Base-by-base conservation (phyloP, 345 rosid species). In the Luvunga scandens region DNA sequence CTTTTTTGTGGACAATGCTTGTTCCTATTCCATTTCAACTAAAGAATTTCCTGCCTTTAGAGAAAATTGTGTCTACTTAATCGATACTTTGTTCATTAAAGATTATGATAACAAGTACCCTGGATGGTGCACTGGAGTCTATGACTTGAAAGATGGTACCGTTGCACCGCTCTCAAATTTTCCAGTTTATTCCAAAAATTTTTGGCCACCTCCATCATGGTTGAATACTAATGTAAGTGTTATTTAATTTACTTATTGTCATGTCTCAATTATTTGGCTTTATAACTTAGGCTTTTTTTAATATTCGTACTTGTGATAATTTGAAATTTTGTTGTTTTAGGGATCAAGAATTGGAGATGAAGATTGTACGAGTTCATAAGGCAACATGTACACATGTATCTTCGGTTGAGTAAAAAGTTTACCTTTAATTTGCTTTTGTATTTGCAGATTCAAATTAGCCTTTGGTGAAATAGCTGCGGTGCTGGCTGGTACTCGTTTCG, bases 101-200 rank as follows among this genome's bases (percentile, higher is more conserved):
- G 36, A 38, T 66, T 39, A 13, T 63, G 33, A 12, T 68, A 28
- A 68, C 21, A 68, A 68, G 25, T 68, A 38, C 9, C 55, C 74
- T 1, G 74, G 62, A 30, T 69, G 72, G 59, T 69, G 48, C 28
- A 31, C 72, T 50, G 72, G 72, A 69, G 48, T 69, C 22, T 69
- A 69, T 45, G 72, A 69, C 57, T 14, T 69, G 34, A 69, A 45
- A 9, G 28, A 25, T 4, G 59, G 57, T 8, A 45, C 21, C 12
- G 57, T 69, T 2, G 72, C 34, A 48, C 72, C 72, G n/a, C 57
- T 69, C n/a, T 16, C 72, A 4, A 55, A 31, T 25, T 69, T 45
- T 69, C 59, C 57, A 25, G 7, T 27, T 27, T 28, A 69, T 19
- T 45, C 72, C 5, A 69, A 69, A 8, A 25, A 25, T 16, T 45